A percentile compares a stretch with the other conserved stretches of the same genome.
phyloP scores from a whole-genome alignment of 2,329 filamentous ascomycete species.

The Colletotrichum sp. region DNA sequence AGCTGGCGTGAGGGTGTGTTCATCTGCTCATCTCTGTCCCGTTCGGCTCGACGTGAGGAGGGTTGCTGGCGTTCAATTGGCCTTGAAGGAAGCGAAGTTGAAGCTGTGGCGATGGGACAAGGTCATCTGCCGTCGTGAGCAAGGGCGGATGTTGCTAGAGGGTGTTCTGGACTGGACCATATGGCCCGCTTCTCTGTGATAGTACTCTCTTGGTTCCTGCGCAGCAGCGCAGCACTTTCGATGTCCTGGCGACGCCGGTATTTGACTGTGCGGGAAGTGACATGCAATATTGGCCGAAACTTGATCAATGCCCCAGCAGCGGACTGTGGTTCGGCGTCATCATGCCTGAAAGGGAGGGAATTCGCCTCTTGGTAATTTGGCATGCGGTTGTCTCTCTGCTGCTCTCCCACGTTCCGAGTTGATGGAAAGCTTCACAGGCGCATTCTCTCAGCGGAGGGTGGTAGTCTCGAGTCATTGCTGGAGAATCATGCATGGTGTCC shows the following conservation, averaged over 20 bases:
- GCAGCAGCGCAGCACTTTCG: too few species aligned
- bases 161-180: background rate
- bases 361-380: background rate
- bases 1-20: slow-evolving; percentile 6
- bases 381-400: background rate
- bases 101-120: background rate
- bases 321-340: too few species aligned
- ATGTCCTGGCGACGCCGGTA: too few species aligned
- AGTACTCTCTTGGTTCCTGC: too few species aligned
- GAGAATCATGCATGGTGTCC: background rate
- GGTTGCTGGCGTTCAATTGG: background rate
- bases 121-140: slow-evolving; percentile 1
- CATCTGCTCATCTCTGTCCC: slow-evolving; percentile 9
- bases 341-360: too few species aligned
- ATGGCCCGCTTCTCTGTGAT: background rate
- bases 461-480: background rate
- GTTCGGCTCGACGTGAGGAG: background rate
- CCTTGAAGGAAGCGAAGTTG: background rate
- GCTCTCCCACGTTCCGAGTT: background rate
- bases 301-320: too few species aligned
- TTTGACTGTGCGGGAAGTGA: too few species aligned
- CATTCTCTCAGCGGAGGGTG: background rate
- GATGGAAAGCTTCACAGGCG: background rate
- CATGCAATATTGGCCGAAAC: too few species aligned
- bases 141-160: background rate